Evolutionary conservation across 495 filamentous ascomycete species (phyloP).

Genomic region (Penicillium paradoxum): DNA sequence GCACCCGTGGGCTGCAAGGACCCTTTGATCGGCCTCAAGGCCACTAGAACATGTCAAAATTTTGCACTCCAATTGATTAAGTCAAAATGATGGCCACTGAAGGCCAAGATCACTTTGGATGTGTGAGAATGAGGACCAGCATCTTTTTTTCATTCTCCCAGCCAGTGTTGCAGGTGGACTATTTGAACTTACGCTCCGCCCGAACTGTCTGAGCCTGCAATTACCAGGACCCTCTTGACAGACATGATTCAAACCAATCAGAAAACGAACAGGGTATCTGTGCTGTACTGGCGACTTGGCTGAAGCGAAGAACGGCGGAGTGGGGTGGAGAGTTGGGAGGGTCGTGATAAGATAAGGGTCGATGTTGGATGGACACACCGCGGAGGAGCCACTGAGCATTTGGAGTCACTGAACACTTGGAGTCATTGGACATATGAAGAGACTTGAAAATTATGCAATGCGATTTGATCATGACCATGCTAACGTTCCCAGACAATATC

Average conservation of each 20-base stretch:
- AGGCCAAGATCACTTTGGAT: no score
- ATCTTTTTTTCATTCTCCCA: background rate
- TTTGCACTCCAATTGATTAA: background rate
- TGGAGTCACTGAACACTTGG: no score
- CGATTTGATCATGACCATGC: constrained; percentile 8
- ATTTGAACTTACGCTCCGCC: constrained; percentile 69
- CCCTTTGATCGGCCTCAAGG: constrained; percentile 96
- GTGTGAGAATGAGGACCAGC: background rate
- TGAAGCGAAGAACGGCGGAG: constrained; percentile 3
- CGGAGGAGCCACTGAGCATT: no score
- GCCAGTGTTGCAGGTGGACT: constrained; percentile 1
- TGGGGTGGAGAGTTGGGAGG: constrained; percentile 2
- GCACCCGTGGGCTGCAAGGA: constrained; percentile 83
- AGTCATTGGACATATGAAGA: background rate
- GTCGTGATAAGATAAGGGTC: constrained; percentile 18
- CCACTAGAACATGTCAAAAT: constrained; percentile 53
- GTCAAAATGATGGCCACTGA: background rate
- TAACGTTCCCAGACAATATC: constrained; percentile 7
- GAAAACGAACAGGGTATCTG: background rate
- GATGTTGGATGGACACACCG: no score
- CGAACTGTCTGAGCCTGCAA: constrained; percentile 82
- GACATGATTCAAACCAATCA: constrained; percentile 30
- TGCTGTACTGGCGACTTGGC: background rate
- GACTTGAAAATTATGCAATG: constrained; percentile 15
- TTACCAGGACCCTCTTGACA: constrained; percentile 61